Conservation (phyloP, 2,329 filamentous ascomycete genomes). For the Pyrenochaeta sp. region DNA sequence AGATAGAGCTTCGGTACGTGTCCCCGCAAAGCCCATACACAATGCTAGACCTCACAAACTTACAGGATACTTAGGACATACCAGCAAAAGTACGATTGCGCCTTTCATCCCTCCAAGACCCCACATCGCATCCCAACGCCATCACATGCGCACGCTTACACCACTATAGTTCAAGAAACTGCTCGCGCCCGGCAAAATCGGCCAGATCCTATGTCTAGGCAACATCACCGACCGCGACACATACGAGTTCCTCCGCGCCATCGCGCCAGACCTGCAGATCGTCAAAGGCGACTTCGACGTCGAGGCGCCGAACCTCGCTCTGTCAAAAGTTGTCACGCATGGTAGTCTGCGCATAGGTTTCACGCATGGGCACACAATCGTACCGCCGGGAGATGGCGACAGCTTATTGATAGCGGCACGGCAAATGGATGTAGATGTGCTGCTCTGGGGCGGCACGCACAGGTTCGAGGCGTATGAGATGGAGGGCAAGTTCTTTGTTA, state of each 20-base stretch:
- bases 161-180: conserved; percentile 59
- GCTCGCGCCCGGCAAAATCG: conserved; percentile 65
- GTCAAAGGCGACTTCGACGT: conserved; percentile 76
- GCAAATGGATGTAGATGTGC: conserved; percentile 74
- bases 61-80: conserved; percentile 51
- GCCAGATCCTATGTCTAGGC: conserved; percentile 65
- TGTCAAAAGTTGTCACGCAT: conserved; percentile 75
- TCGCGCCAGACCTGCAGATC: conserved; percentile 70
- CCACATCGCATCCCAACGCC: no score
- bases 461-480: conserved; percentile 75
- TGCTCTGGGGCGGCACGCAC: conserved; percentile 74
- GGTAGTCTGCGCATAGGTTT: conserved; percentile 73
- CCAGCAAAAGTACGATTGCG: conserved; percentile 47
- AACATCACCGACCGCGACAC: conserved; percentile 66
- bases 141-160: conserved; percentile 7
- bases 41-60: conserved; percentile 44
- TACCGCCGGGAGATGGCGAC: conserved; percentile 72
- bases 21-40: conserved; percentile 3
- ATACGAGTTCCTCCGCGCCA: conserved; percentile 63
- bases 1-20: conserved; percentile 51
- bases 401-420: conserved; percentile 71
- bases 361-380: conserved; percentile 75
- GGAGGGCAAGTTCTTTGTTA: conserved; percentile 76
- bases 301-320: conserved; percentile 68
- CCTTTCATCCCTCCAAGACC: not conserved